phyloP scores from a whole-genome alignment of 805 yeast genomes.

The Metschnikowia lunata region DNA sequence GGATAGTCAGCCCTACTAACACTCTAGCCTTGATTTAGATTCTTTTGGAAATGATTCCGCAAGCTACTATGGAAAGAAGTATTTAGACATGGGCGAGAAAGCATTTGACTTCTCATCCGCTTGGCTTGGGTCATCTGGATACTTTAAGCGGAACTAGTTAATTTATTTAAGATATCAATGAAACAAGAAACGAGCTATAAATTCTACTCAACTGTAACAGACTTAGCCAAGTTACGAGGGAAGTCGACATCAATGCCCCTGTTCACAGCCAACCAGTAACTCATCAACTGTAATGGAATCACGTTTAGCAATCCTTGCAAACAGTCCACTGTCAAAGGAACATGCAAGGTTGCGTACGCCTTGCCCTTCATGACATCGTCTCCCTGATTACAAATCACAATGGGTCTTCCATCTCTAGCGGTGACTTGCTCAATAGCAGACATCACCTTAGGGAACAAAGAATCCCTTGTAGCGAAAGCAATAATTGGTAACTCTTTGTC shows the following conservation, averaged over 20 bases:
- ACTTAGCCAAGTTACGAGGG: conserved; percentile 97
- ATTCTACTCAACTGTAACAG: conserved; percentile 87
- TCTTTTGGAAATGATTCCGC: conserved; percentile 40
- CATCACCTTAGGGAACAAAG: conserved; percentile 92
- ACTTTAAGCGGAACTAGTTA: conserved; percentile 56
- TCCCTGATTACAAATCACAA: conserved; percentile 81
- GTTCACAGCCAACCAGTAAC: conserved; percentile 94
- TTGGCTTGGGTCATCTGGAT: conserved; percentile 64
- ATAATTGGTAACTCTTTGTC: conserved; percentile 92
- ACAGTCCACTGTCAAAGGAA: conserved; percentile 95
- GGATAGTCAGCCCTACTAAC: conserved; percentile 7
- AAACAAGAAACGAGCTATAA: conserved; percentile 1
- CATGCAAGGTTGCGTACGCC: conserved; percentile 71
- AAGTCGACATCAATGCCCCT: conserved; percentile 96
- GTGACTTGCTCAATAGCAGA: conserved; percentile 94
- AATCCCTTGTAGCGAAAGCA: conserved; percentile 94
- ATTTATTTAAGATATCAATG: conserved; percentile 6
- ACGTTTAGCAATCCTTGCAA: conserved; percentile 94
- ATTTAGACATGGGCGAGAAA: conserved; percentile 82
- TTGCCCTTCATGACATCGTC: conserved; percentile 60
- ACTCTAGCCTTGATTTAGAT: conserved; percentile 44
- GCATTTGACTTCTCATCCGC: conserved; percentile 69
- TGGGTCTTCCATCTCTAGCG: conserved; percentile 97
- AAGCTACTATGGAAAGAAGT: conserved; percentile 53
- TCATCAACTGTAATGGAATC: conserved; percentile 90